These are phyloP conservation scores for Phytophthora idaei DNA, from an alignment of 352 stramenopile species.

Conservation along the genomic window DNA sequence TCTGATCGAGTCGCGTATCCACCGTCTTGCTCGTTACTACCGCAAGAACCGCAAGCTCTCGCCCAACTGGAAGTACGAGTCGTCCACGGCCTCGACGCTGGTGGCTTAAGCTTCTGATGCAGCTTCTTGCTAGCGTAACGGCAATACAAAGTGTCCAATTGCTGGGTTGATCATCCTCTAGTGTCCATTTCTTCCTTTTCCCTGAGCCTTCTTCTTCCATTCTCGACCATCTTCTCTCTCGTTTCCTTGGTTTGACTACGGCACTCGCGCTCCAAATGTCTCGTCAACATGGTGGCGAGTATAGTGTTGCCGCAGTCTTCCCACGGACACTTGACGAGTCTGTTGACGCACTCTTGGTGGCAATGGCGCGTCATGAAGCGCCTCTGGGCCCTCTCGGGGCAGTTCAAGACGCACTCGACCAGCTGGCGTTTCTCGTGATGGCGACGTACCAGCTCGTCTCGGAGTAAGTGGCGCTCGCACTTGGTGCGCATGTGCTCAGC, in stretches of 20 bases:
- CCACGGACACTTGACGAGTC: conserved; percentile 54
- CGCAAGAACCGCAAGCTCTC: conserved; percentile 98
- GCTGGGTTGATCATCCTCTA: conserved; percentile 44
- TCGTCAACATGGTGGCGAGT: conserved; percentile 41
- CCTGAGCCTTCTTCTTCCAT: conserved; percentile 25
- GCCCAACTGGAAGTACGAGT: conserved; percentile 99
- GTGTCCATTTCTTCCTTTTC: not conserved
- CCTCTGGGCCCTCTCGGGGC: conserved; percentile 38
- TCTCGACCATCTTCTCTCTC: conserved; percentile 39
- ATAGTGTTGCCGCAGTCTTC: conserved; percentile 58
- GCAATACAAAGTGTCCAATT: conserved; percentile 39
- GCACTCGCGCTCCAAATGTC: conserved; percentile 52
- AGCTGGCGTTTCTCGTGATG: conserved; percentile 47
- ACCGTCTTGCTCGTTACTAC: conserved; percentile 99
- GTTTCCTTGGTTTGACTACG: conserved; percentile 31
- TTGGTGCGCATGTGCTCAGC: conserved; percentile 33
- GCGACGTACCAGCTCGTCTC: conserved; percentile 45
- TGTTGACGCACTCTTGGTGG: conserved; percentile 48
- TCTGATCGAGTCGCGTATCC: conserved; percentile 99
- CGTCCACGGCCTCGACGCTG: conserved; percentile 97
- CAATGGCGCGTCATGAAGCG: conserved; percentile 47
- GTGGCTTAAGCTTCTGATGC: conserved; percentile 93
- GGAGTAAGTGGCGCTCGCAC: conserved; percentile 50
- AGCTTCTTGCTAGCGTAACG: conserved; percentile 34
- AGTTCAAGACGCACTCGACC: conserved; percentile 55